These are phyloP conservation scores for Suillus subaureus DNA, from an alignment of 768 basidiomycete species.

Conservation along the genomic window DNA sequence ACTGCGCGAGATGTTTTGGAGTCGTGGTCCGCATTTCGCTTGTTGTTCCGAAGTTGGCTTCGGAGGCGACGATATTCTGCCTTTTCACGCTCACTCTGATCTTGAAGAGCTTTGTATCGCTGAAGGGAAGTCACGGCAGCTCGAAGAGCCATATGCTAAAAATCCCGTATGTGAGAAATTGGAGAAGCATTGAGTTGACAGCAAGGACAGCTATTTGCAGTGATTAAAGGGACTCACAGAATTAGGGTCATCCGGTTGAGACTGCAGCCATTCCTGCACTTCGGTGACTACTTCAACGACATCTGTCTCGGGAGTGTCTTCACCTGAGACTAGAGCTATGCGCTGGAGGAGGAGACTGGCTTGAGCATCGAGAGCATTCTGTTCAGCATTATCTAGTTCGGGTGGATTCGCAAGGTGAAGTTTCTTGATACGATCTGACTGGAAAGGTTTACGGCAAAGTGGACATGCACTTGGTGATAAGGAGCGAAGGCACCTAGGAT, in stretches of 20 bases:
- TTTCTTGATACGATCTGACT: constrained; percentile 59
- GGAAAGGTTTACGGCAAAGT: constrained; percentile 65
- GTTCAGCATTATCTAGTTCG: constrained; percentile 36
- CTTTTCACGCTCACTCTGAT: constrained; percentile 34
- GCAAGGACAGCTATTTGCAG: background rate
- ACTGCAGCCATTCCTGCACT: constrained; percentile 53
- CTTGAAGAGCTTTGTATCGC: constrained; percentile 41
- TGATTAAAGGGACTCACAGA: constrained; percentile 25
- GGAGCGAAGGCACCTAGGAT: constrained; percentile 56
- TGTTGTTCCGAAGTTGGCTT: constrained; percentile 31
- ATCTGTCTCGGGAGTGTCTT: constrained; percentile 33
- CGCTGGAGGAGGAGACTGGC: constrained; percentile 38
- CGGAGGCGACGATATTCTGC: constrained; percentile 35
- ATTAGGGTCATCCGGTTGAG: constrained; percentile 43
- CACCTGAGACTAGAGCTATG: constrained; percentile 36
- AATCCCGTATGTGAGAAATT: constrained; percentile 24
- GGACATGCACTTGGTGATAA: constrained; percentile 59
- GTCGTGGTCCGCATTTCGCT: constrained; percentile 34
- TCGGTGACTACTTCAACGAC: constrained; percentile 45
- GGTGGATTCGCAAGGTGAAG: constrained; percentile 61
- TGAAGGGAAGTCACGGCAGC: constrained; percentile 37
- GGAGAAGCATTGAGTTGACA: background rate
- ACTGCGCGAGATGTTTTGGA: constrained; percentile 37
- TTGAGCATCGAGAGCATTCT: constrained; percentile 45
- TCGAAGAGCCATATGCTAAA: constrained; percentile 36